Evolutionary conservation across 352 stramenopile genomes (phyloP), one percentile per base, ranked within the genome.

Genomic region (Phytopythium kandeliae): DNA sequence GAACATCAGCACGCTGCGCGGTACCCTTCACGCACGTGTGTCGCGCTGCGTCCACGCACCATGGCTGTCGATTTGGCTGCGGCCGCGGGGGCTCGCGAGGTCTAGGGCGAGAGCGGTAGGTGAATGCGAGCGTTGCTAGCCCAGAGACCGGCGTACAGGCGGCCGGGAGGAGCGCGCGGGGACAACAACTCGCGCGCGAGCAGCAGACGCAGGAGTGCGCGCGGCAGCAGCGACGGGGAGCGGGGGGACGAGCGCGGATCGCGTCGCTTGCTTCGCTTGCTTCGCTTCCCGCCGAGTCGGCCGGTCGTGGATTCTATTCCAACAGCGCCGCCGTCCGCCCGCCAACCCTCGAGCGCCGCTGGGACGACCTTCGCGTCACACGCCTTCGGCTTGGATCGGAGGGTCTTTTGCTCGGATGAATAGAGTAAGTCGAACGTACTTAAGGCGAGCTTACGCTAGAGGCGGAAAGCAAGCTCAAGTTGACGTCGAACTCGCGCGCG

Each of bases 301-400:
- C 36, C 26, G 43, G 43, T 25, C 26, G 35, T 45, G 40, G 40
- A 45, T 45, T n/a, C n/a, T n/a, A 31, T 31, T 45, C 40, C 40
- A 28, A 4, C 37, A 44, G 17, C 21, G 37, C 10, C n/a, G 37
- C 19, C 24, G 6, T 11, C 41, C 25, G 17, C 43, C 43, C 17
- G 43, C 43, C 43, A 48, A 24, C 28, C 43, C 43, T 26, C 26
- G 35, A 17, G 25, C 6, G 10, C 16, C 28, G 9, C 16, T 45
- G 24, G 28, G 1, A 21, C 50, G 34, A 57, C 51, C 30, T 57
- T 57, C 26, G 51, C 42, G 38, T 33, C 40, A 57, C 51, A 44
- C 34, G 6, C 21, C 35, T 48, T 48, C 9, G 12, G 42, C 3
- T 15, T 25, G 7, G 31, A 35, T 16, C 6, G 2, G 31, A 35